phyloP scores from a whole-genome alignment of 1,284 basidiomycete genomes.

The Stygiomarasmius scandens region DNA sequence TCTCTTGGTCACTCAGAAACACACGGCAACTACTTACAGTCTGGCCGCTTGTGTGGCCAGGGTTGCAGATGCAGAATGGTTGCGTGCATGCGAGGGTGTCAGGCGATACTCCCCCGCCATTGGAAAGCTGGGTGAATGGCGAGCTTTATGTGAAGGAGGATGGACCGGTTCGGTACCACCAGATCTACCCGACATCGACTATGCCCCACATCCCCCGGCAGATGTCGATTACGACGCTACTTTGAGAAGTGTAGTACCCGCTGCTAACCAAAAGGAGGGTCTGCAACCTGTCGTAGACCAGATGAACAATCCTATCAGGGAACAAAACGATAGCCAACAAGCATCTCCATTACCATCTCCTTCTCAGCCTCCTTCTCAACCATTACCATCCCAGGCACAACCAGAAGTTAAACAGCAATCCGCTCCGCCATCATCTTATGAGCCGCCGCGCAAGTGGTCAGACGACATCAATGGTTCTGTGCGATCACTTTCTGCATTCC shows the following conservation, averaged over 20 bases:
- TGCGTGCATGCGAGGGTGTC: constrained; percentile 68
- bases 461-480: constrained; percentile 53
- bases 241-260: neutral
- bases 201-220: constrained; percentile 8
- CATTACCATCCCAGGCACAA: constrained; percentile 5
- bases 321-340: neutral
- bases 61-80: constrained; percentile 78
- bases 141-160: constrained; percentile 70
- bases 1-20: constrained; percentile 60
- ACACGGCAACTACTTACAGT: constrained; percentile 57
- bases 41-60: constrained; percentile 67
- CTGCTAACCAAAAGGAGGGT: neutral
- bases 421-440: constrained; percentile 28
- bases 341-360: constrained; percentile 4
- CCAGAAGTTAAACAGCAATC: constrained; percentile 7
- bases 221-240: constrained; percentile 1
- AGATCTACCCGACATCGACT: constrained; percentile 49
- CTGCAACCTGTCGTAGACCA: neutral
- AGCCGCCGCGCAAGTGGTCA: constrained; percentile 40
- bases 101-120: constrained; percentile 65
- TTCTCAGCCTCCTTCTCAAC: neutral
- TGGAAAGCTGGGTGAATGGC: constrained; percentile 71
- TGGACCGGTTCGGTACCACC: constrained; percentile 63
- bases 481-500: constrained; percentile 70
- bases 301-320: neutral